Conservation (phyloP, 257 asterid genomes). For the Salvia hispanica region DNA sequence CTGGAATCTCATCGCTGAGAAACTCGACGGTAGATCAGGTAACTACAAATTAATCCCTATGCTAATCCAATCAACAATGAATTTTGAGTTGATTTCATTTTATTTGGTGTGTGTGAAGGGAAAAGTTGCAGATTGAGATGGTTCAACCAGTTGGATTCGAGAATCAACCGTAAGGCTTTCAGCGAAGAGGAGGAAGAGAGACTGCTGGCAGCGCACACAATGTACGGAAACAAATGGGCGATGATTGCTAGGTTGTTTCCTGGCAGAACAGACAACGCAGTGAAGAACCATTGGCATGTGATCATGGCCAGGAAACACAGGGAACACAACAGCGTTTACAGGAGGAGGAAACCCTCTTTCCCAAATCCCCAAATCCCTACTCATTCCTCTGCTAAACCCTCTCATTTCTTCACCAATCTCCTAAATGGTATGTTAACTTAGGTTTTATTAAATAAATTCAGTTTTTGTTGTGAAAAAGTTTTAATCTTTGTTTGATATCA, state of each 20-base stretch:
- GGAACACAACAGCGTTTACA: conserved; percentile 42
- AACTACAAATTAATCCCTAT: not conserved
- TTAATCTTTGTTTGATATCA: not conserved
- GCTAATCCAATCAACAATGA: no score
- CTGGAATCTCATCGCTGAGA: conserved; percentile 59
- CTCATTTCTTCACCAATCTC: conserved; percentile 28
- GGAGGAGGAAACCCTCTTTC: conserved; percentile 37
- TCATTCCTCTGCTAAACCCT: conserved; percentile 34
- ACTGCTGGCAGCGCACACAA: conserved; percentile 45
- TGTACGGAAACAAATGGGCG: conserved; percentile 60
- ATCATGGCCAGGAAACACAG: conserved; percentile 55
- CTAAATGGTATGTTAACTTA: conserved; percentile 24
- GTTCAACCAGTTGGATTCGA: conserved; percentile 59
- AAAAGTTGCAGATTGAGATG: conserved; percentile 62
- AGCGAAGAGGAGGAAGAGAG: conserved; percentile 56
- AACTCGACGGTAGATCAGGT: conserved; percentile 63
- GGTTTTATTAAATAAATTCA: no score
- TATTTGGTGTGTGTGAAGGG: conserved; percentile 26
- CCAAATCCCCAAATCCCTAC: conserved; percentile 29
- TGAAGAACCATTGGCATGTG: conserved; percentile 64
- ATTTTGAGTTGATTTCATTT: no score
- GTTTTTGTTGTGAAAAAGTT: not conserved
- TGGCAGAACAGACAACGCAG: conserved; percentile 58
- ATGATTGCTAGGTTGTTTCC: conserved; percentile 53
- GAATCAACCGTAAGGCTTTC: conserved; percentile 49